Base-by-base conservation (phyloP, 2,329 filamentous ascomycete genomes). In the Exophiala bonariae region DNA sequence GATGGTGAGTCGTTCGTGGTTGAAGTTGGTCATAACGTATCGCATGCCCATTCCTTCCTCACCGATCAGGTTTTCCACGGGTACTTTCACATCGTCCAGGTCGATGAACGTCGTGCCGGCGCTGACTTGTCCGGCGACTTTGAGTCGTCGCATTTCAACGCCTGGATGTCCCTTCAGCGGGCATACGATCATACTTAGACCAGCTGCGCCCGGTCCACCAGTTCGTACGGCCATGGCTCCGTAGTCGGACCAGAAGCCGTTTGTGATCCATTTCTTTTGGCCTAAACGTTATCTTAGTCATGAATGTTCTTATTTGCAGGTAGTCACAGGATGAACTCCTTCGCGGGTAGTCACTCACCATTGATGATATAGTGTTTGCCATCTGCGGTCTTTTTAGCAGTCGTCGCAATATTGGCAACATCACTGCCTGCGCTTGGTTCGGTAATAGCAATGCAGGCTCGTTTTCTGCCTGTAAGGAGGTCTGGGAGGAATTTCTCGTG, bases 21-120 rank as follows among this genome's bases (percentile, higher is more conserved):
- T 89, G 77, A 89, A 89, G 68, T 89, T 87, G 44, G 80, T 84
- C 83, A 87, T 87, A 60, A 86, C 79, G 61, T 87, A 86, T 49
- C 73, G 77, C 85, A 90, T 89, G 4, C 86, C 86, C 59, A 78
- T 70, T 9, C 85, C 85, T 63, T 89, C 86, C 16, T 73, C 57
- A 3, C 86, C 86, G 47, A 90, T 80, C 6, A 89, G 66, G 61
- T 89, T 89, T 59, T 79, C 78, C 0, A 81, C 76, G 0, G 85
- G 85, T 1, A 90, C 86, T 47, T 80, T 76, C 16, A 89, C 86
- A 43, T 89, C 84, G 59, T 89, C 85, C 1, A 90, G 74, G 61
- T 87, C 84, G 57, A 90, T 89, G 64, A 81, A 89, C 0, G 86
- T 87, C 1, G 86, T 89, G 2, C 86, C 86, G 1, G 80, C 80